Evolutionary conservation across 768 basidiomycete genomes (phyloP).

Genomic region (Boletales sp.): DNA sequence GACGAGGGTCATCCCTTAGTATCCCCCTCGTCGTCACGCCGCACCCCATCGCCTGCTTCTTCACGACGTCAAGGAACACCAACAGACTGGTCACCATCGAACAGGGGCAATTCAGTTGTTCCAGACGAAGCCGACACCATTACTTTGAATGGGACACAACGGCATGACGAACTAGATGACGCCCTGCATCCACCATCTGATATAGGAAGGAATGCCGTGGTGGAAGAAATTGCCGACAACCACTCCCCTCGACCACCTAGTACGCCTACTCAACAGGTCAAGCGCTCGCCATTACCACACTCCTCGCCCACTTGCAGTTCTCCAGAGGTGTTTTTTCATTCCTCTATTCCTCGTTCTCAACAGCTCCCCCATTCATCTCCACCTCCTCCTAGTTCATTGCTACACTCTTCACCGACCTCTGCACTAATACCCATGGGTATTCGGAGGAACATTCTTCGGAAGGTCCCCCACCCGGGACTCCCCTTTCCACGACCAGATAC

Average conservation of each 20-base stretch:
- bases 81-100: conserved; percentile 30
- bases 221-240: conserved; percentile 4
- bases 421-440: conserved; percentile 5
- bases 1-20: not conserved
- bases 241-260: conserved; percentile 23
- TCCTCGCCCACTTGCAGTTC: conserved; percentile 9
- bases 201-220: conserved; percentile 11
- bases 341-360: conserved; percentile 2
- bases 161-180: not conserved
- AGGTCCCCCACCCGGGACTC: conserved; percentile 42
- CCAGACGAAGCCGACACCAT: not conserved
- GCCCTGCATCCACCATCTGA: conserved; percentile 2
- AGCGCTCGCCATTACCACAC: conserved; percentile 1
- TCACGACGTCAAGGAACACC: conserved; percentile 22
- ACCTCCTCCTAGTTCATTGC: conserved; percentile 11
- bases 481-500: conserved; percentile 30
- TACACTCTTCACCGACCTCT: conserved; percentile 6
- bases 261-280: conserved; percentile 25
- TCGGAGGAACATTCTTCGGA: conserved; percentile 36
- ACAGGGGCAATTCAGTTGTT: conserved; percentile 15
- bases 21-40: not conserved
- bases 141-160: not conserved
- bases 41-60: conserved; percentile 8
- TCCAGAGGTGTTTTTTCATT: not conserved
- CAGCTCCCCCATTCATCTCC: conserved; percentile 10